Evolutionary conservation across 495 filamentous ascomycete genomes (phyloP).

Genomic region (Monascus purpureus): DNA sequence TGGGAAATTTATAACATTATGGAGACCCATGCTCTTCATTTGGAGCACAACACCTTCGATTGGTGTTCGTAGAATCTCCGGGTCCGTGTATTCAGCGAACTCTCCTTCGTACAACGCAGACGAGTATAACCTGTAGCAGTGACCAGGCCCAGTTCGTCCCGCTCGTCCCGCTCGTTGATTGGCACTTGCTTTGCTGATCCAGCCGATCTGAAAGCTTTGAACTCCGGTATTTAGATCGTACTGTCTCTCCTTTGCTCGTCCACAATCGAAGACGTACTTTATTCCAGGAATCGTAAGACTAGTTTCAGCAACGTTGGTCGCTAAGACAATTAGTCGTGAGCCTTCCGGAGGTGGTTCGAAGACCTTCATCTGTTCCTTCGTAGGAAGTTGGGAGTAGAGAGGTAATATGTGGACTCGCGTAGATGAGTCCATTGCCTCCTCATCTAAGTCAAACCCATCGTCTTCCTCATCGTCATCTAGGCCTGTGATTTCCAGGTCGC

Average conservation of each 20-base stretch:
- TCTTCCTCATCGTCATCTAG: constrained; percentile 38
- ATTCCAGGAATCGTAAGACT: constrained; percentile 93
- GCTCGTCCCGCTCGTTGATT: constrained; percentile 88
- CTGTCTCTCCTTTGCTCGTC: constrained; percentile 78
- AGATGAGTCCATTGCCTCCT: constrained; percentile 49
- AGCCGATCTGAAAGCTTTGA: constrained; percentile 86
- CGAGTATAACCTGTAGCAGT: constrained; percentile 89
- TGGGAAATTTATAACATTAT: constrained; percentile 88
- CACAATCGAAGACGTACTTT: constrained; percentile 90
- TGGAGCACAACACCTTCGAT: constrained; percentile 88
- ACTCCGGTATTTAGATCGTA: constrained; percentile 78
- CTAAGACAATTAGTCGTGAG: constrained; percentile 76
- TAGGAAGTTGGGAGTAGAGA: constrained; percentile 87
- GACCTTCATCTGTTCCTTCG: constrained; percentile 83
- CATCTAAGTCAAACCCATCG: constrained; percentile 45
- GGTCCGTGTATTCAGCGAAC: constrained; percentile 72
- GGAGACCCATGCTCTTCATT: constrained; percentile 88
- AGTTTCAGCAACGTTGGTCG: constrained; percentile 96
- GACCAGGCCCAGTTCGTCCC: constrained; percentile 88
- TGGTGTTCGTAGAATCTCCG: constrained; percentile 84
- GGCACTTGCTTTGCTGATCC: constrained; percentile 96
- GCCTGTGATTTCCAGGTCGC: constrained; percentile 33
- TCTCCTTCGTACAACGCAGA: constrained; percentile 88
- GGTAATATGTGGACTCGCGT: constrained; percentile 73
- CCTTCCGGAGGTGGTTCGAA: constrained; percentile 79